These are phyloP conservation scores for Sugiyamaella mastotermitis DNA, from an alignment of 805 yeast species.

Conservation along the genomic window DNA sequence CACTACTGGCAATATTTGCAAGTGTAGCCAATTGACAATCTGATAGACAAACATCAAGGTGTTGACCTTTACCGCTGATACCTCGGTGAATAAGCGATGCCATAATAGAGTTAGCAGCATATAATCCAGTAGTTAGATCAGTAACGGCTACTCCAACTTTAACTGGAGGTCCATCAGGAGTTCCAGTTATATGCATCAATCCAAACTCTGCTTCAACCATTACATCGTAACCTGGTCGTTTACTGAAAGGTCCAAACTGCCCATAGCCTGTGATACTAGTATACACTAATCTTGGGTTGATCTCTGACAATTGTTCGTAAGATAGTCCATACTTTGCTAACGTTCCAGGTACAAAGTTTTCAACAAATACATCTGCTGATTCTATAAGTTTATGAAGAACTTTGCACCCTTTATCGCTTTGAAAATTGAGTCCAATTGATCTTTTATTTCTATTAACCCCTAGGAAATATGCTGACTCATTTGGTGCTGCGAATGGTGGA, in stretches of 20 bases:
- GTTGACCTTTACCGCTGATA: conserved; percentile 30
- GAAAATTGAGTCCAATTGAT: conserved; percentile 34
- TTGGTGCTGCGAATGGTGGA: conserved; percentile 34
- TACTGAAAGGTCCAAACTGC: conserved; percentile 35
- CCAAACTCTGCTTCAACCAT: conserved; percentile 43
- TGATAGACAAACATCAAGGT: conserved; percentile 33
- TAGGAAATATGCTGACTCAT: conserved; percentile 35
- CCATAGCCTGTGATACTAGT: conserved; percentile 39
- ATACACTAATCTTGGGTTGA: conserved; percentile 30
- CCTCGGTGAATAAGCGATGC: conserved; percentile 33
- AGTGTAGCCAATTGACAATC: conserved; percentile 37
- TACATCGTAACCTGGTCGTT: conserved; percentile 38
- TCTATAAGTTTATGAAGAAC: conserved; percentile 27
- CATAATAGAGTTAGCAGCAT: conserved; percentile 33
- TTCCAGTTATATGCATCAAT: conserved; percentile 39
- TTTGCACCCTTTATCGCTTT: conserved; percentile 29
- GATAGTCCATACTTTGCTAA: conserved; percentile 32
- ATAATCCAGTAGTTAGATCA: conserved; percentile 37
- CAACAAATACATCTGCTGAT: conserved; percentile 33
- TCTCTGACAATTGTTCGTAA: conserved; percentile 24
- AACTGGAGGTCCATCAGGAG: conserved; percentile 35
- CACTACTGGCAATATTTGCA: conserved; percentile 36
- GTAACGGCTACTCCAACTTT: conserved; percentile 41
- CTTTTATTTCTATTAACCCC: conserved; percentile 35
- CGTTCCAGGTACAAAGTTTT: conserved; percentile 36